These are phyloP conservation scores for Rhamnella rubrinervis DNA, from an alignment of 331 rosid genomes.

Conservation along the genomic window DNA sequence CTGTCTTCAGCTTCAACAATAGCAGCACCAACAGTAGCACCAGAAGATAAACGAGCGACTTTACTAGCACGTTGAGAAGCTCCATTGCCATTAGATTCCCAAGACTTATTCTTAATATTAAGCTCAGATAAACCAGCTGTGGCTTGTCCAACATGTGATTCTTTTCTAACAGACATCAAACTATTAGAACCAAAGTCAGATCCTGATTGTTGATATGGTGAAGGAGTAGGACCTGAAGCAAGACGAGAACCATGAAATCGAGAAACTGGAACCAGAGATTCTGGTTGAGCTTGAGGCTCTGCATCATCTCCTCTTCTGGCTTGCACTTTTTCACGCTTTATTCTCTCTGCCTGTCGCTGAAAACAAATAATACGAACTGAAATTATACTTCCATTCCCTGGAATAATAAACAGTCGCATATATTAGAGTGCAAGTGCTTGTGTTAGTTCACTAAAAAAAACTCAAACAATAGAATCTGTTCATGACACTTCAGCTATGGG, in stretches of 20 bases:
- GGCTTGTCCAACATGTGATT: constrained; percentile 22
- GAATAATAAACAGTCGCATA: neutral
- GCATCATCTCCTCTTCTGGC: constrained; percentile 79
- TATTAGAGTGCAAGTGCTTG: no score
- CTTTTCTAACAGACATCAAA: constrained; percentile 20
- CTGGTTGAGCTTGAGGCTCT: constrained; percentile 70
- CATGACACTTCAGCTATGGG: neutral
- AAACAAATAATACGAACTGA: neutral
- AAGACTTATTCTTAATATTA: constrained; percentile 23
- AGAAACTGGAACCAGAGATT: constrained; percentile 70
- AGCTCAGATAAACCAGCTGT: constrained; percentile 14
- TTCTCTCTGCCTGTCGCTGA: constrained; percentile 86
- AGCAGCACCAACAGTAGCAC: constrained; percentile 71
- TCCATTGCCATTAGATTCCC: constrained; percentile 30
- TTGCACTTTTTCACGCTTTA: constrained; percentile 78
- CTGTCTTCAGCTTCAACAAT: constrained; percentile 85
- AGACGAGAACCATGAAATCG: constrained; percentile 89
- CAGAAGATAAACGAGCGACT: constrained; percentile 55
- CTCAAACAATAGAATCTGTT: no score
- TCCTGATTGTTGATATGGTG: constrained; percentile 65
- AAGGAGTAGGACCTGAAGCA: constrained; percentile 77
- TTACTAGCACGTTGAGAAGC: constrained; percentile 36
- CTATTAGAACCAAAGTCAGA: constrained; percentile 17
- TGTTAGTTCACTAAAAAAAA: no score
- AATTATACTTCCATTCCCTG: constrained; percentile 4